phyloP scores from a whole-genome alignment of 1,284 basidiomycete species.

The Moesziomyces aphidis region DNA sequence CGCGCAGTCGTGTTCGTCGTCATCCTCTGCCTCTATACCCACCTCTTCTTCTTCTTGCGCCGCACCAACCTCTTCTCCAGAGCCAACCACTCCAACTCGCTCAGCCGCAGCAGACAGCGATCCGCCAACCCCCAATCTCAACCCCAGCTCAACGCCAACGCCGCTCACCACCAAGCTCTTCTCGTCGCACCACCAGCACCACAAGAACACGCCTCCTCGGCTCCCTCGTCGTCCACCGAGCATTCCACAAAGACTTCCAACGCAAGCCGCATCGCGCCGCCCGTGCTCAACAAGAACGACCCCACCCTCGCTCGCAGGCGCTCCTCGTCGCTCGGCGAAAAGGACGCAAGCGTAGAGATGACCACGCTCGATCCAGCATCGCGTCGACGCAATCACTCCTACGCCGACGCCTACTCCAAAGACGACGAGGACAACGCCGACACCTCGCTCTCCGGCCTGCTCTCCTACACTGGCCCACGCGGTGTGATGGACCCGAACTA shows the following conservation, averaged over 20 bases:
- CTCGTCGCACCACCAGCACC: constrained; percentile 2
- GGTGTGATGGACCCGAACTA: constrained; percentile 35
- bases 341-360: constrained; percentile 37
- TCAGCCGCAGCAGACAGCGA: constrained; percentile 15
- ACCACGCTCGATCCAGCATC: constrained; percentile 7
- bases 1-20: constrained; percentile 51
- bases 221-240: constrained; percentile 22
- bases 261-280: constrained; percentile 17
- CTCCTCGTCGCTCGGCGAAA: constrained; percentile 34
- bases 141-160: constrained; percentile 10
- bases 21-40: constrained; percentile 60
- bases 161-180: background rate
- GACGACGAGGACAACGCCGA: constrained; percentile 6
- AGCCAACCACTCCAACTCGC: constrained; percentile 20
- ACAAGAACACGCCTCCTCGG: constrained; percentile 8
- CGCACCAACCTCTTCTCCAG: constrained; percentile 57
- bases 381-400: constrained; percentile 9
- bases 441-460: constrained; percentile 15
- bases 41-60: constrained; percentile 63
- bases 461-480: constrained; percentile 8
- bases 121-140: constrained; percentile 4
- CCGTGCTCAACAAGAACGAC: constrained; percentile 45
- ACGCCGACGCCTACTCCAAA: background rate
- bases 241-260: constrained; percentile 21
- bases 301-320: constrained; percentile 11